Percentiles rank a stretch among this genome's conserved stretches.
These are phyloP conservation scores for Jaapia argillacea DNA, from an alignment of 768 basidiomycete genomes.

Conservation along the genomic window DNA sequence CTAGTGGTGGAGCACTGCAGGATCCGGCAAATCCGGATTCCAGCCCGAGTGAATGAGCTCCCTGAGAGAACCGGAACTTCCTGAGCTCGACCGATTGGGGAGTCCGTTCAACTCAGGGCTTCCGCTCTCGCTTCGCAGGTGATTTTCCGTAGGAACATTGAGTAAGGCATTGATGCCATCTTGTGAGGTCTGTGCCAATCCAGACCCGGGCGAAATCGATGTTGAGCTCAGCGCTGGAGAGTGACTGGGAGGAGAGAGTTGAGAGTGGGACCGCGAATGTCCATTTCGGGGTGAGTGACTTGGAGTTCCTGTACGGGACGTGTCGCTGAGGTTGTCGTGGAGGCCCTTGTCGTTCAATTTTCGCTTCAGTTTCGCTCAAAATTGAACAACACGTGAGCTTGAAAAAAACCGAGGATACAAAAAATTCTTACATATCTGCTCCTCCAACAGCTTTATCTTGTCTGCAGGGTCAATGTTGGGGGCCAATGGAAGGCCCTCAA, in stretches of 20 bases:
- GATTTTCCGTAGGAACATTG: slow-evolving; percentile 11
- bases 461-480: slow-evolving; percentile 73
- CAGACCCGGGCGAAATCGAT: too few species aligned
- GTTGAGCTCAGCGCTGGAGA: too few species aligned
- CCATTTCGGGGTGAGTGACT: slow-evolving; percentile 15
- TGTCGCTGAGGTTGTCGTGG: slow-evolving; percentile 1
- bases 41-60: slow-evolving; percentile 69
- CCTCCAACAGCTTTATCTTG: slow-evolving; percentile 68
- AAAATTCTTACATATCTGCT: slow-evolving; percentile 52
- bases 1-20: slow-evolving; percentile 65
- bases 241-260: too few species aligned
- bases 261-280: slow-evolving; percentile 8
- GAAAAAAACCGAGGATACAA: neutral
- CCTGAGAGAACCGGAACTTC: slow-evolving; percentile 39
- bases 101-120: neutral
- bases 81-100: neutral
- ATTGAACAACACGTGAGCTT: neutral
- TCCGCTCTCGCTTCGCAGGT: slow-evolving; percentile 8
- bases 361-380: slow-evolving; percentile 50
- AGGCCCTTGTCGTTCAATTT: slow-evolving; percentile 47
- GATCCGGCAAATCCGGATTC: slow-evolving; percentile 81
- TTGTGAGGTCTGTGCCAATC: too few species aligned
- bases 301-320: slow-evolving; percentile 7
- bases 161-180: slow-evolving; percentile 18
- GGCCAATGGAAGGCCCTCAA: slow-evolving; percentile 70